These are phyloP conservation scores for Porpolomopsis calyptriformis DNA, from an alignment of 768 basidiomycete genomes.

Conservation along the genomic window DNA sequence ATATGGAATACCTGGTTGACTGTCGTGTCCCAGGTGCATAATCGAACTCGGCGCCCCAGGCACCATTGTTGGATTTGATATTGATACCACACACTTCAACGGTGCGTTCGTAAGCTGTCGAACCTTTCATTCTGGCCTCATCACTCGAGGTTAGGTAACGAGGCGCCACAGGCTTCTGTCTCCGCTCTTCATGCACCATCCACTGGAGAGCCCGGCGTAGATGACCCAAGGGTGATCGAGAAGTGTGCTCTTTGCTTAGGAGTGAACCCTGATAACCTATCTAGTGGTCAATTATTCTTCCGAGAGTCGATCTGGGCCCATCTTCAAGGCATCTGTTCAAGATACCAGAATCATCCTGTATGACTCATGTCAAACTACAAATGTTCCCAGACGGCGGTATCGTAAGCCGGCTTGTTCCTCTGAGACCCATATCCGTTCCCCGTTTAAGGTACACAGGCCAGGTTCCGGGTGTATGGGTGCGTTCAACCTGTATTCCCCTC, in stretches of 20 bases:
- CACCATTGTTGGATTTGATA: constrained; percentile 69
- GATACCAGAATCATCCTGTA: constrained; percentile 38
- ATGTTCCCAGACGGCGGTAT: constrained; percentile 98
- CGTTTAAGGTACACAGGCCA: no score
- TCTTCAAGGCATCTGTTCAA: constrained; percentile 83
- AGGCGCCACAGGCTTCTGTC: constrained; percentile 75
- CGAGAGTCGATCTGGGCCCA: constrained; percentile 68
- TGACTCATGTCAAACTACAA: constrained; percentile 80
- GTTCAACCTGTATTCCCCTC: constrained; percentile 56
- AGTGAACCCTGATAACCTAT: not conserved
- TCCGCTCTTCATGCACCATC: constrained; percentile 41
- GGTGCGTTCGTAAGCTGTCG: constrained; percentile 32
- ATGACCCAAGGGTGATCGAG: constrained; percentile 49
- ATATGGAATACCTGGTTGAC: not conserved
- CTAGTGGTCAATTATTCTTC: constrained; percentile 77
- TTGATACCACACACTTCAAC: constrained; percentile 93
- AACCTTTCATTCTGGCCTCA: not conserved
- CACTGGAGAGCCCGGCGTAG: constrained; percentile 32
- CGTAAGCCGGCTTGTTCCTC: constrained; percentile 41
- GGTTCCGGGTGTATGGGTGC: constrained; percentile 84
- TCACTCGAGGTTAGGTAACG: constrained; percentile 48
- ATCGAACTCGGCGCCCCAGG: constrained; percentile 77
- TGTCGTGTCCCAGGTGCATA: constrained; percentile 55
- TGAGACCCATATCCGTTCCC: no score
- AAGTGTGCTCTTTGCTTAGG: no score